Evolutionary conservation across 352 stramenopile species (phyloP).

Genomic region (Phytophthora kernoviae): DNA sequence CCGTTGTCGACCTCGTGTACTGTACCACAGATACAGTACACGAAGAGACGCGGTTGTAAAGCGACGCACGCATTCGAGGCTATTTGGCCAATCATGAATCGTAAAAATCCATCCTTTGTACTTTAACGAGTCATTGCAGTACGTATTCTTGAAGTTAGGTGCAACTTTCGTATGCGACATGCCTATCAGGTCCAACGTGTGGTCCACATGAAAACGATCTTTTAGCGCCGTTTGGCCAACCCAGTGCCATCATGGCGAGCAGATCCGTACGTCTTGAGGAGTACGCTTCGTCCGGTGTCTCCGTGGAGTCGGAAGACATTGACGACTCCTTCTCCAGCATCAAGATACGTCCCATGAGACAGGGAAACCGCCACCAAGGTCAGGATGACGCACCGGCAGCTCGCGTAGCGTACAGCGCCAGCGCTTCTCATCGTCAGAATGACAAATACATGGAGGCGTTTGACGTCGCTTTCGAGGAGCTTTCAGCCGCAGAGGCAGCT

Average conservation of each 20-base stretch:
- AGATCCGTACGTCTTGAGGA: conserved; percentile 55
- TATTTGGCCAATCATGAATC: no score
- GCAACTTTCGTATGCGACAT: conserved; percentile 17
- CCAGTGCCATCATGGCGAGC: not conserved
- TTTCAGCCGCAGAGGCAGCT: conserved; percentile 25
- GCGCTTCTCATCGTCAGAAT: conserved; percentile 62
- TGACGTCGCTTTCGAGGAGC: conserved; percentile 53
- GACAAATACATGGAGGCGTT: conserved; percentile 79
- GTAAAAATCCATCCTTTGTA: no score
- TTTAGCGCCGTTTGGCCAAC: not conserved
- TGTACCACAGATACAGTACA: no score
- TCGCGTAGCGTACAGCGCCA: conserved; percentile 30
- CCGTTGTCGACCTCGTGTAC: not conserved
- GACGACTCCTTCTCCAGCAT: conserved; percentile 9
- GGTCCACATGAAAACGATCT: conserved; percentile 29
- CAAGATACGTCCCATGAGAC: conserved; percentile 18
- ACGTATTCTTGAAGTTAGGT: conserved; percentile 31
- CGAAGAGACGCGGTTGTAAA: no score
- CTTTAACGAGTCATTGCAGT: no score
- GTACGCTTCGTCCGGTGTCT: conserved; percentile 55
- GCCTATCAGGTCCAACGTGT: not conserved
- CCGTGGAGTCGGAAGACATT: conserved; percentile 21
- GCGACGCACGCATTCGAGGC: no score
- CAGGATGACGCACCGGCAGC: not conserved
- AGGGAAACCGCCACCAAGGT: conserved; percentile 1